Percentiles rank a stretch among this genome's conserved stretches.
Evolutionary conservation across 2,329 filamentous ascomycete species (phyloP).

Genomic region (Penicillium aurantiogriseum): DNA sequence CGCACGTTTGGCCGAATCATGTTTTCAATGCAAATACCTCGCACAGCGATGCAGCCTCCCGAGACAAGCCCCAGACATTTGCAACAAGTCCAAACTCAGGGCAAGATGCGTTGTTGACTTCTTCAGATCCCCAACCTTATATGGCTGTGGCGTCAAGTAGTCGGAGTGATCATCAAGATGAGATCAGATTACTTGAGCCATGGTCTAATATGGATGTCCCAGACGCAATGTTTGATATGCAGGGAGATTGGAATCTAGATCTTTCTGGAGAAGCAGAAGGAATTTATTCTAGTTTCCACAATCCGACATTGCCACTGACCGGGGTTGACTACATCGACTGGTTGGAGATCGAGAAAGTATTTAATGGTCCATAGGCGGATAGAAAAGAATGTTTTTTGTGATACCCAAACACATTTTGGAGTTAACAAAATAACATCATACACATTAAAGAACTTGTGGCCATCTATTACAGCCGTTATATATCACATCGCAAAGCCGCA

Average conservation of each 20-base stretch:
- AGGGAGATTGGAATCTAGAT: constrained; percentile 18
- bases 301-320: constrained; percentile 21
- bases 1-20: constrained; percentile 17
- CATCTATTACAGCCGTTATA: neutral
- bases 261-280: constrained; percentile 20
- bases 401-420: neutral
- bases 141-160: neutral
- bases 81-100: neutral
- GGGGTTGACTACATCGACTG: constrained; percentile 24
- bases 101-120: neutral
- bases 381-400: neutral
- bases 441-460: neutral
- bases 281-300: constrained; percentile 24
- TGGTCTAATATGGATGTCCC: constrained; percentile 8
- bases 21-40: neutral
- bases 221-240: constrained; percentile 15
- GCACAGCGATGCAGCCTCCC: neutral
- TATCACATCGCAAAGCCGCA: no score
- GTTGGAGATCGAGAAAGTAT: constrained; percentile 25
- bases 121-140: neutral
- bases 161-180: constrained; percentile 1
- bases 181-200: constrained; percentile 15
- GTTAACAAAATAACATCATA: neutral
- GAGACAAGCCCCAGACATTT: neutral
- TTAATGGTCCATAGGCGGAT: constrained; percentile 11